Conservation (phyloP, 2,329 filamentous ascomycete species). For the Biscogniauxia mediterranea region DNA sequence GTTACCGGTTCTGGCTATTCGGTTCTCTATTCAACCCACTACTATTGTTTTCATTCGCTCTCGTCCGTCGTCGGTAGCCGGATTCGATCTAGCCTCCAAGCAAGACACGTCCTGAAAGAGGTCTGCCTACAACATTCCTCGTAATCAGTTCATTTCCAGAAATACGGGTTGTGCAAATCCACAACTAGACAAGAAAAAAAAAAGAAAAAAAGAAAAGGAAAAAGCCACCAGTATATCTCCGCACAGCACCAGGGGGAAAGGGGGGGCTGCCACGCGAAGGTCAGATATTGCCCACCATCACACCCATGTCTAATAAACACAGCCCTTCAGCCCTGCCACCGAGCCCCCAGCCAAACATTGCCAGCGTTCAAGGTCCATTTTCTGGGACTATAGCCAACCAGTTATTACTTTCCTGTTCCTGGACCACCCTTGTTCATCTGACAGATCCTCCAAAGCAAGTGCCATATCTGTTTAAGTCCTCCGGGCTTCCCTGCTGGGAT, state of each 20-base stretch:
- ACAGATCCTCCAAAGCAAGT: constrained; percentile 14
- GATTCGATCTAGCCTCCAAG: neutral
- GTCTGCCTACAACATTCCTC: constrained; percentile 6
- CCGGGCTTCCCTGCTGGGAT: constrained; percentile 5
- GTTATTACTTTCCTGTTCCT: neutral
- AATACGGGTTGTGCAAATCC: constrained; percentile 12
- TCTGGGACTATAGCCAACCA: constrained; percentile 7
- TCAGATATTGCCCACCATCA: constrained; percentile 23
- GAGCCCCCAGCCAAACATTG: constrained; percentile 11
- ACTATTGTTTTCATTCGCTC: neutral
- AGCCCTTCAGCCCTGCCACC: constrained; percentile 25
- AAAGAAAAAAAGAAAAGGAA: constrained; percentile 8
- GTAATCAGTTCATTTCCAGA: constrained; percentile 19
- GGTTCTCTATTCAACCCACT: neutral
- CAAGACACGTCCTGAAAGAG: neutral
- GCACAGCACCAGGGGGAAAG: constrained; percentile 3
- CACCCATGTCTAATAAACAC: constrained; percentile 15
- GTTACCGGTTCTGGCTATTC: neutral
- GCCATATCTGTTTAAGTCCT: constrained; percentile 8
- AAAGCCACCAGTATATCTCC: constrained; percentile 17
- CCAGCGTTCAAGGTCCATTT: constrained; percentile 12
- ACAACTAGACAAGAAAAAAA: constrained; percentile 12
- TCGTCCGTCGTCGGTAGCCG: neutral
- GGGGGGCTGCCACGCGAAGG: constrained; percentile 29
- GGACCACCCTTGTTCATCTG: constrained; percentile 9